Evolutionary conservation across 192 early-diverging fungal species (phyloP), one percentile per base, ranked within the genome.

Genomic region (Polychytrium aggregatum): DNA sequence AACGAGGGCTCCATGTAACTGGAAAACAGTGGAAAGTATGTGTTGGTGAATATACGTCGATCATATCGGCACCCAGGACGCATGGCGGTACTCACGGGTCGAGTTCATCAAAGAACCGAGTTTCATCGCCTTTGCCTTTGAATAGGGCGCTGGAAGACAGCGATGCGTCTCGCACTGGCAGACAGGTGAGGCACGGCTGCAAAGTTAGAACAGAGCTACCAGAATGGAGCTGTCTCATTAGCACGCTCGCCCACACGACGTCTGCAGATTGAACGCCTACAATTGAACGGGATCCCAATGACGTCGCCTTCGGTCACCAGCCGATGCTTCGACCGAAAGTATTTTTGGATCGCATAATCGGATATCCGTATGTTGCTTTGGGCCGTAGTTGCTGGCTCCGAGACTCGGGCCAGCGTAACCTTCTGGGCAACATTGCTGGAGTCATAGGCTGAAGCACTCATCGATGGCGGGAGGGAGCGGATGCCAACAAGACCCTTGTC

Each of bases 291-390:
- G 24, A 88, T 72, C 13, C 66, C 57, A 25, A 88, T 64, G 8
- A 88, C 44, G 55, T 86, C 84, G 0, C 76, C 81, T 41, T 81
- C 70, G 35, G 67, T 67, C n/a, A 85, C 82, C 21, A 87, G 60
- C 18, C 83, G 52, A 18, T 78, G 68, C 25, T 58, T 58, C 29
- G 55, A 65, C 56, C 77, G 79, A 51, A 88, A 84, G 74, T 74
- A 83, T 8, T 63, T 54, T 53, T 74, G 78, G 2, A 88, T 37
- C 8, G 64, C 65, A 31, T 71, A 67, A 11, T 62, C 60, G 39
- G 83, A 70, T 10, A 82, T 41, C 11, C 62, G 59, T 54, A 76
- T 81, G 43, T 86, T 77, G 22, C 69, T 74, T 2, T n/a, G n/a
- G n/a, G n/a, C n/a, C n/a, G n/a, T n/a, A n/a, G 70, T 76, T 8